Base-by-base conservation (phyloP, 1,139 yeast species). In the Blastobotrys aristatus region DNA sequence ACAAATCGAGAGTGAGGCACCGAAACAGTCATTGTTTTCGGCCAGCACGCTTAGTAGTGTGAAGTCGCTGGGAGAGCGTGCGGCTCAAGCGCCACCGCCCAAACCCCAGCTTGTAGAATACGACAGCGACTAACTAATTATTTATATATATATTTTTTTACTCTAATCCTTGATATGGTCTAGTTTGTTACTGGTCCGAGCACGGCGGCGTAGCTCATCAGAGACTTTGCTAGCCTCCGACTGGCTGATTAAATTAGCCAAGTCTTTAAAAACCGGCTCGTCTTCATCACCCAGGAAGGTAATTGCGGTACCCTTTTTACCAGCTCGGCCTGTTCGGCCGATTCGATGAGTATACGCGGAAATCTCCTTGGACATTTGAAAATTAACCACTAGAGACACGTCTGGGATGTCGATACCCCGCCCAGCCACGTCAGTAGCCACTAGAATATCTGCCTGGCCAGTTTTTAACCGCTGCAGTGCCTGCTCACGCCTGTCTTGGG, bases 291-390 rank as follows among this genome's bases (percentile, higher is more conserved):
- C 72, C 32, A 86, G 58, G 56, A 87, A 85, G 0, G 97, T 83
- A 26, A 80, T 70, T 13, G 96, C 84, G 6, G 75, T 71, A 44
- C 98, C 97, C 4, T 64, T 64, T 44, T 78, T 79, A 0, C 97
- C 97, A 0, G 97, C 97, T 62, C 98, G 77, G 30, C 97, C 98
- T 0, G 98, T 92, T 66, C 98, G 80, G 45, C 98, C 98, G 47
- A 92, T 85, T 61, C 97, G 75, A 65, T 92, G 98, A 27, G 92
- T 79, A 59, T 89, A 92, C 53, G 85, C 90, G 53, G 89, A 96
- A 44, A 88, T 77, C 39, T 74, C 73, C 50, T 74, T 76, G 13
- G 89, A 71, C 94, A 90, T 84, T 59, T 90, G 96, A 61, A 76
- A 89, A 64, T 92, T 92, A 14, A 90, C 67, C 6, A 92, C 97